Evolutionary conservation across 306 rosid species (phyloP).

Genomic region (Lathyrus tuberosus): DNA sequence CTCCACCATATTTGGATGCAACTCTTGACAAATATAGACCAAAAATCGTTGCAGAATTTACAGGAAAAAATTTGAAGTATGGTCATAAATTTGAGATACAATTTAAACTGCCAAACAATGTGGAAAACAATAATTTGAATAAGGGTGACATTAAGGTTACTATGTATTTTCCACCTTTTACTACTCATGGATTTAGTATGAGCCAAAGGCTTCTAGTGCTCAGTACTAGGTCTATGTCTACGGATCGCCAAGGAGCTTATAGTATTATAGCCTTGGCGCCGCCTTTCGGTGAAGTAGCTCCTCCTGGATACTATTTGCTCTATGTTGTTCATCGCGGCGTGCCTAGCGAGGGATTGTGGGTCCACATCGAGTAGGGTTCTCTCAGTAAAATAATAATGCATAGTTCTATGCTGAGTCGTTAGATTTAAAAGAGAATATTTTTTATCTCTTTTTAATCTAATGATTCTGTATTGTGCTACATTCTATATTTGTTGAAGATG

Average conservation of each 20-base stretch:
- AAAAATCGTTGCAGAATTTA: not conserved
- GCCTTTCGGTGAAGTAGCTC: constrained; percentile 48
- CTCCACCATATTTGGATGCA: constrained; percentile 71
- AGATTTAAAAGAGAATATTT: not conserved
- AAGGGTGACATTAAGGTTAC: constrained; percentile 51
- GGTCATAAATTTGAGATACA: constrained; percentile 22
- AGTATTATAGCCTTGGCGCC: constrained; percentile 48
- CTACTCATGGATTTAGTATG: constrained; percentile 88
- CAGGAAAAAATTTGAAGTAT: constrained; percentile 22
- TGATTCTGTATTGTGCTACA: not conserved
- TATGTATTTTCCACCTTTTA: constrained; percentile 79
- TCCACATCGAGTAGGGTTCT: constrained; percentile 38
- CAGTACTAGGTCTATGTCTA: not conserved
- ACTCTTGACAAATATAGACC: constrained; percentile 43
- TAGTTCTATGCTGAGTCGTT: not conserved
- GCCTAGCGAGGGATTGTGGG: constrained; percentile 75
- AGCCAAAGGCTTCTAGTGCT: constrained; percentile 67
- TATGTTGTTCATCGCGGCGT: constrained; percentile 75
- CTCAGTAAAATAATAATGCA: not conserved
- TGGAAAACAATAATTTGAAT: not conserved
- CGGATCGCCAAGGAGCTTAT: constrained; percentile 6
- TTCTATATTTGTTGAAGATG: not conserved
- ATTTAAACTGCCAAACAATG: constrained; percentile 31
- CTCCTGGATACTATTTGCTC: constrained; percentile 76
- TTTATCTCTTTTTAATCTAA: not conserved